Base-by-base conservation (phyloP, 331 rosid species). In the Quercus lobata region DNA sequence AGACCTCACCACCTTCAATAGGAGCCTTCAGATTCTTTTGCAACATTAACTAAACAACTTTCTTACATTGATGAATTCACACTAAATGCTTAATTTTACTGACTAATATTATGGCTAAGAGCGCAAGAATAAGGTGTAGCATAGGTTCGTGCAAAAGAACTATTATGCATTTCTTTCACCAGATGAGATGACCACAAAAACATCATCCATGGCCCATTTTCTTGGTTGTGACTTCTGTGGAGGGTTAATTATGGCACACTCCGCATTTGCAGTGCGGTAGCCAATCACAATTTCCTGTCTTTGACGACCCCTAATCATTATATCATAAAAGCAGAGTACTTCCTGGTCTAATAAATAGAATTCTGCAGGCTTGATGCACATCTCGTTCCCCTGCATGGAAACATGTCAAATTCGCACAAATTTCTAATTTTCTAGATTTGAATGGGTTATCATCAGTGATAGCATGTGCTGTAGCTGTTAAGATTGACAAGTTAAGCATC, bases 331-430 rank as follows among this genome's bases (percentile, higher is more conserved):
- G 80, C 94, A 84, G 5, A 92, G 85, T 79, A 91, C 97, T 79
- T 95, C 97, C 84, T 93, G 97, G 74, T 95, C 97, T 52, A 89
- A 92, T 75, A 95, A 83, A 85, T 95, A 95, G 87, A 95, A 93
- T 37, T 95, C 97, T 7, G 97, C 97, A 22, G 97, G 93, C 85
- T 92, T 93, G 54, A 93, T 95, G 78, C 96, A 92, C 93, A 95
- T 91, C 85, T 95, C 99, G 41, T 87, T 95, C 70, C 99, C 97
- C 99, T 95, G 94, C 85, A 87, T 32, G 52, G 34, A 18, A 37
- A 72, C 69, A 71, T 18, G 52, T 65, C 46, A 65, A 65, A 65
- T 49, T 49, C 32, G 25, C 30, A 60, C 18, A 60, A 21, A 58
- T 22, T 24, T 68, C 21, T 34, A n/a, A 34, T 68, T 35, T 32